Evolutionary conservation across 2,329 filamentous ascomycete genomes (phyloP), one percentile per base, ranked within the genome.

Genomic region (Aureobasidium lini): DNA sequence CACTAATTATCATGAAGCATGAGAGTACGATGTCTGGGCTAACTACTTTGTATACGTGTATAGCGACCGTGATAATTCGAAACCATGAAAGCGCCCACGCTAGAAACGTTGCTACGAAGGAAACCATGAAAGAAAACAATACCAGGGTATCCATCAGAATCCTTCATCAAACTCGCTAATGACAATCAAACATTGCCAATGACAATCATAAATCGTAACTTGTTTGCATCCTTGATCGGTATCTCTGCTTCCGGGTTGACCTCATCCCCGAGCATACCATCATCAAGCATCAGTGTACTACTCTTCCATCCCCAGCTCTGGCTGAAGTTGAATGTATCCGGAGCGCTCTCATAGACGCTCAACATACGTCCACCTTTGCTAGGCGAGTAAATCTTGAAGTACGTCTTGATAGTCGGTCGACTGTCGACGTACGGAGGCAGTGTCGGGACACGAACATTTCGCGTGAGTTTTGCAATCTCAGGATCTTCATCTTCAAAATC

Each of bases 281-380:
- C 78, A 64, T 82, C 80, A 31, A 82, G 67, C 72, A 82, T 81
- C 62, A 84, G 69, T n/a, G 79, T 82, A 65, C 76, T 80, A 63
- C 79, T 82, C 74, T 82, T 83, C 81, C 81, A 84, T 0, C 81
- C 81, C 81, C 81, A 84, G 62, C 78, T 81, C 70, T 84, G 81
- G 48, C 77, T 79, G 66, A 83, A 83, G 65, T 83, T 83, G 68
- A 84, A 84, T 59, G 75, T 75, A 64, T 83, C 81, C 1, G 81
- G 81, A 4, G 80, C 80, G 47, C 75, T 78, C 63, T 83, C 81
- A 64, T 84, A 84, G n/a, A 84, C 80, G 54, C 76, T 80, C 37
- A 84, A 67, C 74, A 83, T 78, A 13, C 81, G 70, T 3, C 81
- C 81, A n/a, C 80, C 81, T 63, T 82, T 81, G 23, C 75, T 78